Percentiles rank a stretch among this genome's conserved stretches.
Evolutionary conservation across 352 stramenopile genomes (phyloP).

Genomic region (Phytophthora agathidicida): DNA sequence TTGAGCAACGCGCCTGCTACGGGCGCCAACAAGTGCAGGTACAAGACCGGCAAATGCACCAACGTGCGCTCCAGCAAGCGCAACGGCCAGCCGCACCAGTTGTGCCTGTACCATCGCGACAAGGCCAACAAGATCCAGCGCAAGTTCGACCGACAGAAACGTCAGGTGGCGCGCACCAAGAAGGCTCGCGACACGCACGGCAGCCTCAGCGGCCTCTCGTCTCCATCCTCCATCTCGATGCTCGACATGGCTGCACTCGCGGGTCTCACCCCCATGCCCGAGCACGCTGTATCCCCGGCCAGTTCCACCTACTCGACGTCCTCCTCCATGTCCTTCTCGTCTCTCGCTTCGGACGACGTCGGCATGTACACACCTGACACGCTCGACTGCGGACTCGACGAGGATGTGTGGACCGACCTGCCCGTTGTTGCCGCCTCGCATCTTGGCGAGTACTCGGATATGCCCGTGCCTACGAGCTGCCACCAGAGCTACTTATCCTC

Average conservation of each 20-base stretch:
- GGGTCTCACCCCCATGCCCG: slow-evolving; percentile 18
- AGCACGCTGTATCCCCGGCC: slow-evolving; percentile 24
- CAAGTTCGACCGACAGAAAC: slow-evolving; percentile 91
- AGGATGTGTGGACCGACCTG: slow-evolving; percentile 67
- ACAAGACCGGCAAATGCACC: slow-evolving; percentile 90
- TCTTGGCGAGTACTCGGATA: slow-evolving; percentile 25
- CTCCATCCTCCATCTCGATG: slow-evolving; percentile 36
- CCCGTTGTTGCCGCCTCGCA: slow-evolving; percentile 32
- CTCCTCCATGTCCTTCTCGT: slow-evolving; percentile 32
- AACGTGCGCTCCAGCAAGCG: slow-evolving; percentile 84
- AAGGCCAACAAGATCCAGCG: slow-evolving; percentile 92
- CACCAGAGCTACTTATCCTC: slow-evolving; percentile 66
- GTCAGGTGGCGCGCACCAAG: slow-evolving; percentile 64
- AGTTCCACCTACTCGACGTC: slow-evolving; percentile 35
- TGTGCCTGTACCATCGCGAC: slow-evolving; percentile 89
- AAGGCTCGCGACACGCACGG: slow-evolving; percentile 34
- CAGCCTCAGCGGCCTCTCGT: slow-evolving; percentile 12
- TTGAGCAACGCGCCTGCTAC: slow-evolving; percentile 15
- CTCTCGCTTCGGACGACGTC: slow-evolving; percentile 46
- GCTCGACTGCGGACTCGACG: slow-evolving; percentile 53
- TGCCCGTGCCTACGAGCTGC: slow-evolving; percentile 28
- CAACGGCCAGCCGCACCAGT: slow-evolving; percentile 86
- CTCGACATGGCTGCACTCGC: slow-evolving; percentile 41
- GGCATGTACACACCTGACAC: slow-evolving; percentile 71
- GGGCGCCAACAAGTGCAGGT: slow-evolving; percentile 60